Evolutionary conservation across 1,284 basidiomycete genomes (phyloP).

Genomic region (Paramarasmius palmivorus): DNA sequence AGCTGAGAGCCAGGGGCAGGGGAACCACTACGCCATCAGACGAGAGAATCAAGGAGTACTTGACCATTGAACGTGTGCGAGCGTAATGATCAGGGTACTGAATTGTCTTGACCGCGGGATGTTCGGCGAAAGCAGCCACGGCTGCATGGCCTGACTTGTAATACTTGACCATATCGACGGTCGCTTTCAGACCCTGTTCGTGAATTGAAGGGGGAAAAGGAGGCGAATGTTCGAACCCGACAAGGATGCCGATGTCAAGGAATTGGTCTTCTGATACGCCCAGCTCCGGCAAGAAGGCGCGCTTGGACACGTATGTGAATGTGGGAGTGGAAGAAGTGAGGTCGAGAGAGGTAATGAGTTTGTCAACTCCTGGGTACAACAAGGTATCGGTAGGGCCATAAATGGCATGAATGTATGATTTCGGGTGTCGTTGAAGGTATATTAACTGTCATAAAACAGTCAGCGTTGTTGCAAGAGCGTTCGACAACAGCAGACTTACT

Average conservation of each 20-base stretch:
- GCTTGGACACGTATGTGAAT: conserved; percentile 89
- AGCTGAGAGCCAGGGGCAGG: conserved; percentile 77
- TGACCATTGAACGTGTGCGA: conserved; percentile 89
- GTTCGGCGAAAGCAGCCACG: conserved; percentile 76
- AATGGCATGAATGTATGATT: conserved; percentile 94
- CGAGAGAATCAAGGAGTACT: conserved; percentile 88
- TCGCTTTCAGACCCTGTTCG: conserved; percentile 79
- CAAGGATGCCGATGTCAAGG: conserved; percentile 89
- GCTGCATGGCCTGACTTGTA: conserved; percentile 86
- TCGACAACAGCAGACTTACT: conserved; percentile 45
- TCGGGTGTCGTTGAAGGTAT: conserved; percentile 91
- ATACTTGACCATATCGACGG: conserved; percentile 87
- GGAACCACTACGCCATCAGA: conserved; percentile 90
- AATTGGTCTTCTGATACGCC: conserved; percentile 88
- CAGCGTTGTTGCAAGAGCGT: conserved; percentile 1
- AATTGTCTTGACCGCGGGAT: conserved; percentile 74
- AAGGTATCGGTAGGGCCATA: conserved; percentile 91
- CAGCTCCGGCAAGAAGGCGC: conserved; percentile 75
- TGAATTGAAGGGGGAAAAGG: conserved; percentile 86
- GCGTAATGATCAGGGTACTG: conserved; percentile 89
- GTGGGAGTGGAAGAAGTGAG: conserved; percentile 63
- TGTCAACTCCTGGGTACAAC: conserved; percentile 89
- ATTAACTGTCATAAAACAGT: conserved; percentile 61
- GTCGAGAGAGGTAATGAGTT: conserved; percentile 88
- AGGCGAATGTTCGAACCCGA: conserved; percentile 86